Base-by-base conservation (phyloP, 2,329 filamentous ascomycete species). In the Cadophora luteo-olivacea region DNA sequence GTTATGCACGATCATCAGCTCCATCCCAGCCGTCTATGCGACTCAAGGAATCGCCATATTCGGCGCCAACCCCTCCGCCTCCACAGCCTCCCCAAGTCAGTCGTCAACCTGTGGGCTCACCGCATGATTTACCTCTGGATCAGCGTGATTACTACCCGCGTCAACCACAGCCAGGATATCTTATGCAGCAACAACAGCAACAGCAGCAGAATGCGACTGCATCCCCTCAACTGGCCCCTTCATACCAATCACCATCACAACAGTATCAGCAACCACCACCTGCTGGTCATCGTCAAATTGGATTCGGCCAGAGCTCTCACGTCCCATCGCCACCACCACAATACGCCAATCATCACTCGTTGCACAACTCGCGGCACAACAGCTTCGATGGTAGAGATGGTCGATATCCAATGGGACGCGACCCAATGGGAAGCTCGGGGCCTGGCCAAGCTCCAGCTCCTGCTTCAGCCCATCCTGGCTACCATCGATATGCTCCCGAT, bases 1-100 rank as follows among this genome's bases (percentile, higher is more conserved):
- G 72, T 25, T 79, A 77, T 65, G 45, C 72, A 45, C 75, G 76
- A 9, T 67, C 69, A 19, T 67, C 74, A 48, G 70, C 65, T 49
- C 67, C 73, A 48, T 64, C 72, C 11, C 75, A 76, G 58, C 67
- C 72, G 41, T 69, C 71, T 19, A 74, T 73, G 66, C 72, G 77
- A 61, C 32, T 78, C 2, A 77, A 77, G 49, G 76, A 78, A 45
- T 77, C 77, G 3, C 74, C 77, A 51, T 79, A 79, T 66, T 76
- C 77, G 49, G 75, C 74, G 8, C 57, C 64, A 61, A 76, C 73
- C n/a, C 71, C 73, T 22, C 71, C 75, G 25, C 72, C 75, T 48
- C 68, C 75, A 22, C 66, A 69, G 49, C 25, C 67, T 32, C 68
- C 69, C 41, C 70, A 70, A 61, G 57, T 69, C n/a, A 19, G 51